Conservation (phyloP, 352 stramenopile genomes). For the Globisporangium alternatum region DNA sequence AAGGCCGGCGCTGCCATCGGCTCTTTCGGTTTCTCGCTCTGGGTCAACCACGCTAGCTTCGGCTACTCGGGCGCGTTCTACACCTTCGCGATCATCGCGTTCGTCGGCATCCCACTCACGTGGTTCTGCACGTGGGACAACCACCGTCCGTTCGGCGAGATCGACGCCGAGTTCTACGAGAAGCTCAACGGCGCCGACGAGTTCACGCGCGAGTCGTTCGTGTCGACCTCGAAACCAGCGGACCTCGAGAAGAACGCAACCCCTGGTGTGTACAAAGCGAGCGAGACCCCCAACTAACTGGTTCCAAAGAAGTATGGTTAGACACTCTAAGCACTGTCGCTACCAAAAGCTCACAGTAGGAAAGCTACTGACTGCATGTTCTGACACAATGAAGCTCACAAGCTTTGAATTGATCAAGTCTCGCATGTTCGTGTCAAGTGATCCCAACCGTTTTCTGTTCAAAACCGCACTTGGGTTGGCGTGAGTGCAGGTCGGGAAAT, state of each 20-base stretch:
- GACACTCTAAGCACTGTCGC: background rate
- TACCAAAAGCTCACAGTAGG: no score
- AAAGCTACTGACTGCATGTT: no score
- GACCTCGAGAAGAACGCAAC: slow-evolving; percentile 4
- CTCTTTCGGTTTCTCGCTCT: slow-evolving; percentile 64
- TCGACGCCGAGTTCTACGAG: slow-evolving; percentile 53
- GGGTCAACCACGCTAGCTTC: slow-evolving; percentile 53
- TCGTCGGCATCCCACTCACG: slow-evolving; percentile 52
- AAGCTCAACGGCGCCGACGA: slow-evolving; percentile 15
- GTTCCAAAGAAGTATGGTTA: background rate
- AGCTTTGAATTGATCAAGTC: no score
- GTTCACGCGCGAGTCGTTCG: slow-evolving; percentile 19
- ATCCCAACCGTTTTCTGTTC: no score
- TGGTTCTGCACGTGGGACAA: slow-evolving; percentile 70
- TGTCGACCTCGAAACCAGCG: background rate
- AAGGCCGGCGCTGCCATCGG: slow-evolving; percentile 80
- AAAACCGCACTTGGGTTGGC: no score
- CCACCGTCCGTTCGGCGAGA: slow-evolving; percentile 44
- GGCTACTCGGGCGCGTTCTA: slow-evolving; percentile 59
- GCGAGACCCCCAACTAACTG: background rate
- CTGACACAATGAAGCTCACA: no score
- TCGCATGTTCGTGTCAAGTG: no score
- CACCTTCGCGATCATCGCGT: slow-evolving; percentile 47
- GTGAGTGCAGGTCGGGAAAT: no score
- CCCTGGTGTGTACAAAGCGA: background rate